phyloP scores from a whole-genome alignment of 2,329 filamentous ascomycete genomes.

The Raffaelea arxii region DNA sequence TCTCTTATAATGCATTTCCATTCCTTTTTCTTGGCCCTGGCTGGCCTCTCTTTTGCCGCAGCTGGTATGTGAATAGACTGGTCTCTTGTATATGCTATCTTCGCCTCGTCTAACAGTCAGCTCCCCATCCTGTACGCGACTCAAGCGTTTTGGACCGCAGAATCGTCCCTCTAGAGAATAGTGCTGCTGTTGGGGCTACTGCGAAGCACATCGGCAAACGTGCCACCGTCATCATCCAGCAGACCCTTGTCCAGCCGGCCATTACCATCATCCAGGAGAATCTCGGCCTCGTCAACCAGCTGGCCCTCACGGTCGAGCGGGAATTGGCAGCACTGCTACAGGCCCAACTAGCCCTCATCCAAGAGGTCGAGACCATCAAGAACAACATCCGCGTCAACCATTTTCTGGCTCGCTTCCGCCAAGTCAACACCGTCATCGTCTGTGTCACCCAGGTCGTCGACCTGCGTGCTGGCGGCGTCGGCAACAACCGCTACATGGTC shows the following conservation, averaged over 20 bases:
- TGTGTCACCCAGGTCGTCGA: constrained; percentile 27
- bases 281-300: constrained; percentile 22
- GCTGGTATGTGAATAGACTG: constrained; percentile 22
- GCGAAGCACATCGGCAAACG: constrained; percentile 16
- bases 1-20: background rate
- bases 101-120: too few species aligned
- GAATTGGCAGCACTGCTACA: constrained; percentile 27
- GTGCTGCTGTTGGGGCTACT: too few species aligned
- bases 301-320: constrained; percentile 24
- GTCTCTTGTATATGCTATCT: too few species aligned
- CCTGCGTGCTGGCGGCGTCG: constrained; percentile 17
- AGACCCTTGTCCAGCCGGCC: constrained; percentile 19
- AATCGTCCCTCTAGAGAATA: too few species aligned
- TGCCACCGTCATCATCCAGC: constrained; percentile 20
- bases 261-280: constrained; percentile 26
- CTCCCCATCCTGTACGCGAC: too few species aligned
- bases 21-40: constrained; percentile 17
- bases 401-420: constrained; percentile 25
- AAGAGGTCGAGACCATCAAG: constrained; percentile 29
- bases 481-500: constrained; percentile 27
- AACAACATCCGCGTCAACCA: constrained; percentile 31
- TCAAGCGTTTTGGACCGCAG: too few species aligned
- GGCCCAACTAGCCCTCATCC: constrained; percentile 24
- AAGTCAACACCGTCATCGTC: constrained; percentile 29
- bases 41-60: constrained; percentile 18